Base-by-base conservation (phyloP, 148 eudicot genomes). In the Vaccinium corymbosum region DNA sequence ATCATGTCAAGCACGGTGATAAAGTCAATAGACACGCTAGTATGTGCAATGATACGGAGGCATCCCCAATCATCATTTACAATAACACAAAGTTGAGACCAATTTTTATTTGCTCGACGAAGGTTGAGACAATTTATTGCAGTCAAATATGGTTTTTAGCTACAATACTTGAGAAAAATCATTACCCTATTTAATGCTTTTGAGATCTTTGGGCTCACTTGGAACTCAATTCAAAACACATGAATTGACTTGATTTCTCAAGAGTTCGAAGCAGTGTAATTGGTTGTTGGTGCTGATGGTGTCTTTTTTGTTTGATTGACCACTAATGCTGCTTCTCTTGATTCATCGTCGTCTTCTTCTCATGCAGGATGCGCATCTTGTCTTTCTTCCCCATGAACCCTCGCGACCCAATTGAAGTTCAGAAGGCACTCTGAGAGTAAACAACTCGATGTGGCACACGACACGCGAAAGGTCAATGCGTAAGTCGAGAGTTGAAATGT, bases 291-390 rank as follows among this genome's bases (percentile, higher is more conserved):
- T 22, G 49, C 50, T 35, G 50, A 49, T 35, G 22, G 76, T 35
- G 76, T 72, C 2, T 14, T 15, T 61, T 35, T 32, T 15, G 14
- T 15, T 5, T 71, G 20, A 48, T 71, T 71, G 35, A 27, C 71
- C 72, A 10, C 86, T 85, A 59, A 83, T 62, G 62, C 29, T 64
- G 22, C 72, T 53, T 48, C 68, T 53, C 15, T 64, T 64, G 73
- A 61, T n/a, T 61, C 56, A 42, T 76, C 61, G 11, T 9, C 52
- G 9, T 50, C 52, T 7, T 25, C 76, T 82, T 81, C 52, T 53
- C 75, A 20, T 85, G 82, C 86, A 94, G 97, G 94, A 86, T 92
- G 95, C 91, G 89, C 80, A 87, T 92, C 76, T 80, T 94, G 83
- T 90, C 90, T 72, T 76, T 91, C 74, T 84, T 91, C 42, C 88